These are phyloP conservation scores for Croton setiger DNA, from an alignment of 441 rosid species.

Conservation along the genomic window DNA sequence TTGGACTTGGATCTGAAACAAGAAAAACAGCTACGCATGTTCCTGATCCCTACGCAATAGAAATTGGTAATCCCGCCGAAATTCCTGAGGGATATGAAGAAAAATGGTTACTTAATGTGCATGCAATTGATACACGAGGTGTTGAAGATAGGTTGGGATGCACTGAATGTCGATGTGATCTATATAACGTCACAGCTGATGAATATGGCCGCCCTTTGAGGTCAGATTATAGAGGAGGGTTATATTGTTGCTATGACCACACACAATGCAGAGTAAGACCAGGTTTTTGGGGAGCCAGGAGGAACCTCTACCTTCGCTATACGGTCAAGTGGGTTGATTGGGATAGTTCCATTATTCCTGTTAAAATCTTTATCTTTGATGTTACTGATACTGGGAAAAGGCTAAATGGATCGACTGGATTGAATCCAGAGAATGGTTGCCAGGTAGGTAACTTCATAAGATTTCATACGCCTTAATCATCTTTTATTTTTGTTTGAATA, in stretches of 20 bases:
- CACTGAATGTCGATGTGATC: slow-evolving; percentile 69
- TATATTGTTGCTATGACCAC: slow-evolving; percentile 60
- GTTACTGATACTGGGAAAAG: slow-evolving; percentile 63
- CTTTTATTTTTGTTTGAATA: too few species aligned
- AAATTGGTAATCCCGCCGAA: slow-evolving; percentile 63
- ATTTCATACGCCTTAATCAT: too few species aligned
- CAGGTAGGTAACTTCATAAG: slow-evolving; percentile 30
- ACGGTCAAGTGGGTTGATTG: slow-evolving; percentile 72
- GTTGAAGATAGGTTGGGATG: slow-evolving; percentile 72
- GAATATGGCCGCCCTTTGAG: slow-evolving; percentile 41
- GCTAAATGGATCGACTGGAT: slow-evolving; percentile 32
- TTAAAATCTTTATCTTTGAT: slow-evolving; percentile 61
- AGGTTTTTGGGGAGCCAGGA: slow-evolving; percentile 49
- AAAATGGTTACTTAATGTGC: slow-evolving; percentile 71
- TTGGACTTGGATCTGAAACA: slow-evolving; percentile 87
- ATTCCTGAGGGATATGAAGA: slow-evolving; percentile 67
- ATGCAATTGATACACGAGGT: slow-evolving; percentile 85
- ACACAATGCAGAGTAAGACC: slow-evolving; percentile 56
- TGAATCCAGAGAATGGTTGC: slow-evolving; percentile 42
- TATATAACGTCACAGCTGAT: slow-evolving; percentile 66
- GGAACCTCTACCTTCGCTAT: slow-evolving; percentile 56
- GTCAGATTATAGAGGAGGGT: slow-evolving; percentile 67
- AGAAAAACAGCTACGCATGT: slow-evolving; percentile 54
- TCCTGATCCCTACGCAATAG: slow-evolving; percentile 85
- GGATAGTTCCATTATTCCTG: slow-evolving; percentile 59